Conservation (phyloP, 768 basidiomycete species). For the Dendrothele bispora region DNA sequence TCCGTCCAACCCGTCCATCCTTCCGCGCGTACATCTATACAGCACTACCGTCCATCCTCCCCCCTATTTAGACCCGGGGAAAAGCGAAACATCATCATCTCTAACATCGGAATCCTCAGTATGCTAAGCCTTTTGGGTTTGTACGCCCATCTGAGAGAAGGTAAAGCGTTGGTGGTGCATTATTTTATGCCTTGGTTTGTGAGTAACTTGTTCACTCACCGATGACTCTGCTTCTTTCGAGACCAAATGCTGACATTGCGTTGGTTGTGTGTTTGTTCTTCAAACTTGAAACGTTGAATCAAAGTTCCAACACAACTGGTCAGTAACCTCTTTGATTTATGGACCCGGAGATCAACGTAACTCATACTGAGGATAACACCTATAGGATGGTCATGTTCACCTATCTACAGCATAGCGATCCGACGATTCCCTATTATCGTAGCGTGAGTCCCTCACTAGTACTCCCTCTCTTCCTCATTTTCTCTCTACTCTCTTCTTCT, state of each 20-base stretch:
- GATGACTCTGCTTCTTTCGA: too few relatives aligned
- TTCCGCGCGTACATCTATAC: too few relatives aligned
- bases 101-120: constrained; percentile 38
- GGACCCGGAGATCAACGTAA: constrained; percentile 15
- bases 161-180: constrained; percentile 32
- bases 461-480: background rate
- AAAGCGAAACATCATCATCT: constrained; percentile 37
- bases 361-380: background rate
- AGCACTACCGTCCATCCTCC: constrained; percentile 53
- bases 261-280: too few relatives aligned
- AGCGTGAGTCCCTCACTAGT: constrained; percentile 7
- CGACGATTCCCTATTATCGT: constrained; percentile 59
- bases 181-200: constrained; percentile 55
- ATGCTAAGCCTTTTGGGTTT: constrained; percentile 36
- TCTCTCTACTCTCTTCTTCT: too few relatives aligned
- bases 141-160: constrained; percentile 30
- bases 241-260: too few relatives aligned
- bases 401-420: constrained; percentile 63
- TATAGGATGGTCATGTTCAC: constrained; percentile 61
- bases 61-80: constrained; percentile 51
- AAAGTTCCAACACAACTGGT: constrained; percentile 52
- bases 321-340: constrained; percentile 3
- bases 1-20: too few relatives aligned
- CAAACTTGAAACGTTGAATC: too few relatives aligned
- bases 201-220: constrained; percentile 12